A percentile compares a stretch with the other conserved stretches of the same genome.
phyloP scores from a whole-genome alignment of 2,329 filamentous ascomycete genomes.

The Trichothecium sympodiale region DNA sequence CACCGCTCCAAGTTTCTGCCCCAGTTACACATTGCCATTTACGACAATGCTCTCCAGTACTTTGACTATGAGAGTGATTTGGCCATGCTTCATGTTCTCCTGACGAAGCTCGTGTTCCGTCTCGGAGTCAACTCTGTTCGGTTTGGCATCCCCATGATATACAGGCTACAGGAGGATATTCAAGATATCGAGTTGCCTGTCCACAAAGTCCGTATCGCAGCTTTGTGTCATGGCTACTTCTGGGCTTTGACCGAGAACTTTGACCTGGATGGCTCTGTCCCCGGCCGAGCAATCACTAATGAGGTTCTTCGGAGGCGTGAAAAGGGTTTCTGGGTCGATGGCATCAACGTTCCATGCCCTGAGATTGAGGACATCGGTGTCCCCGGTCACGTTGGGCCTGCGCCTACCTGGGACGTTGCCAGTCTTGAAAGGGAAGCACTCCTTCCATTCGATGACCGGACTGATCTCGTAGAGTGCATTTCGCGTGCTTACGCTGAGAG shows the following conservation, averaged over 20 bases:
- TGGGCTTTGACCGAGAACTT: constrained; percentile 71
- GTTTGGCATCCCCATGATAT: constrained; percentile 77
- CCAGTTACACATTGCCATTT: constrained; percentile 76
- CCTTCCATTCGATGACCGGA: constrained; percentile 64
- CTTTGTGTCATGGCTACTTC: constrained; percentile 81
- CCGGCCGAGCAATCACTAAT: constrained; percentile 60
- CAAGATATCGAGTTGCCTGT: constrained; percentile 51
- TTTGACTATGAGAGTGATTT: constrained; percentile 65
- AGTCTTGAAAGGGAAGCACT: constrained; percentile 53
- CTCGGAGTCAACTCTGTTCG: constrained; percentile 74
- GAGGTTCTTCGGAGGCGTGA: constrained; percentile 67
- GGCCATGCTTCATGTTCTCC: constrained; percentile 63
- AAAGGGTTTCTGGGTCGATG: constrained; percentile 69
- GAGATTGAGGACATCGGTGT: constrained; percentile 49
- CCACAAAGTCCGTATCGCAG: constrained; percentile 69
- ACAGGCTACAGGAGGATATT: constrained; percentile 79
- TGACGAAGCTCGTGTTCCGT: constrained; percentile 61
- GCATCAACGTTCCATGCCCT: constrained; percentile 59
- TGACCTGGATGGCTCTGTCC: constrained; percentile 57
- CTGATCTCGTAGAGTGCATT: constrained; percentile 63
- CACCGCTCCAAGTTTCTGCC: constrained; percentile 64
- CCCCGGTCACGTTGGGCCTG: constrained; percentile 30
- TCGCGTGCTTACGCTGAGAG: constrained; percentile 58
- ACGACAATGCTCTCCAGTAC: constrained; percentile 72
- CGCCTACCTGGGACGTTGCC: constrained; percentile 35